Conservation (phyloP, 148 eudicot genomes). For the Cornus suecica region DNA sequence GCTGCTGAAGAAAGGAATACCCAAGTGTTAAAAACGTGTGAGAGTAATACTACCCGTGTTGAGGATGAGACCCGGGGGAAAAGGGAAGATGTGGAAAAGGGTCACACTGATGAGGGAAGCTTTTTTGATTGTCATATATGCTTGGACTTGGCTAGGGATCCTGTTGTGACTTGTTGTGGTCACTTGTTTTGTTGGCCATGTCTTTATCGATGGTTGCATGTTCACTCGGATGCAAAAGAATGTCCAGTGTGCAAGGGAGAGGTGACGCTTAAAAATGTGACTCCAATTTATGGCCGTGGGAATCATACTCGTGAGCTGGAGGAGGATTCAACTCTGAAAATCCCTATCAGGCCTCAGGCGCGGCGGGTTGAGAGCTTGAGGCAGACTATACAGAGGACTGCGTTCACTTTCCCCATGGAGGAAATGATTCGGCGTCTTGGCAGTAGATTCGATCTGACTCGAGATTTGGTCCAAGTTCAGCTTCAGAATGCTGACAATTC, state of each 20-base stretch:
- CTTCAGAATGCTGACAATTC: slow-evolving; percentile 36
- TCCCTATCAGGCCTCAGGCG: slow-evolving; percentile 74
- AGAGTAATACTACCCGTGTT: slow-evolving; percentile 34
- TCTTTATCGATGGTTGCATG: slow-evolving; percentile 68
- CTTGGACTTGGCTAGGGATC: slow-evolving; percentile 78
- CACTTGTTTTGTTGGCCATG: slow-evolving; percentile 95
- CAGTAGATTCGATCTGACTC: slow-evolving; percentile 59
- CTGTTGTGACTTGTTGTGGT: slow-evolving; percentile 88
- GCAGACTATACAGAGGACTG: slow-evolving; percentile 70
- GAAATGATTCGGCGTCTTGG: slow-evolving; percentile 92
- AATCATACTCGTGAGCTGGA: slow-evolving; percentile 28
- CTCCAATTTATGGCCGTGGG: slow-evolving; percentile 77
- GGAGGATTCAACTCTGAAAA: slow-evolving; percentile 43
- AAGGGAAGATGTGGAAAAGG: slow-evolving; percentile 53
- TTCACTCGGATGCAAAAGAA: slow-evolving; percentile 73
- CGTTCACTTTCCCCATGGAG: slow-evolving; percentile 69
- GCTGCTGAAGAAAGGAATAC: slow-evolving; percentile 40
- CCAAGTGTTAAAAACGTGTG: slow-evolving; percentile 47
- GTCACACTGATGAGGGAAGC: slow-evolving; percentile 40
- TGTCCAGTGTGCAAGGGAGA: slow-evolving; percentile 94
- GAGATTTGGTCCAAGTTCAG: slow-evolving; percentile 50
- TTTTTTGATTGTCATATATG: slow-evolving; percentile 87
- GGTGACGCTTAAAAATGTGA: slow-evolving; percentile 58
- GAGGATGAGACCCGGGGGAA: slow-evolving; percentile 39
- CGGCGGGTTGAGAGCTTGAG: slow-evolving; percentile 81